These are phyloP conservation scores for Globisporangium recalcitrans DNA, from an alignment of 352 stramenopile species.

Conservation along the genomic window DNA sequence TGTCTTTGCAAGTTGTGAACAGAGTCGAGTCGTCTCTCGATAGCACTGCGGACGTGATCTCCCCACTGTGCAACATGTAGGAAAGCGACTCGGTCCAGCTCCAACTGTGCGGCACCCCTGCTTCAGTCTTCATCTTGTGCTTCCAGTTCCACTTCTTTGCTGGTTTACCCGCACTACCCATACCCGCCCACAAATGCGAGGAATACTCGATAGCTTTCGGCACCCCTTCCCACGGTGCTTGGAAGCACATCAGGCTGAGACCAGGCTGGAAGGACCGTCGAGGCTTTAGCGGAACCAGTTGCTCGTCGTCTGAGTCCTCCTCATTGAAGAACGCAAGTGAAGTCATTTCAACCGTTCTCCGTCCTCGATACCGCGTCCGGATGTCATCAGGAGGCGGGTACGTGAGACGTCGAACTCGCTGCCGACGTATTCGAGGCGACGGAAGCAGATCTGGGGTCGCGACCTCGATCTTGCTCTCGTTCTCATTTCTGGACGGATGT, in stretches of 20 bases:
- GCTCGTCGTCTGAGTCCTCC: conserved; percentile 35
- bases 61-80: conserved; percentile 40
- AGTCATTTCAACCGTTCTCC: conserved; percentile 23
- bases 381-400: conserved; percentile 14
- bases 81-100: conserved; percentile 46
- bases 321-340: conserved; percentile 23
- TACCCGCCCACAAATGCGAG: conserved; percentile 27
- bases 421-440: conserved; percentile 26
- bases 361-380: conserved; percentile 9
- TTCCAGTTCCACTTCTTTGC: conserved; percentile 57
- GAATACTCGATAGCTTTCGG: conserved; percentile 32
- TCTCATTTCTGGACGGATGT: conserved; percentile 63
- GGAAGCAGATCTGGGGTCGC: conserved; percentile 38
- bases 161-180: conserved; percentile 29
- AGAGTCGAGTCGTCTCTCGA: conserved; percentile 41
- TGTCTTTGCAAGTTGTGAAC: conserved; percentile 73
- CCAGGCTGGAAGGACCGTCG: conserved; percentile 12
- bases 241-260: conserved; percentile 41
- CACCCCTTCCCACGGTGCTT: conserved; percentile 32
- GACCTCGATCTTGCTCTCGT: conserved; percentile 49
- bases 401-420: conserved; percentile 18
- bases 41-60: conserved; percentile 60
- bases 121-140: conserved; percentile 30
- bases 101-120: conserved; percentile 26
- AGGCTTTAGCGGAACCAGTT: conserved; percentile 3